phyloP scores from a whole-genome alignment of 306 rosid species.

The Aeschynomene evenia region DNA sequence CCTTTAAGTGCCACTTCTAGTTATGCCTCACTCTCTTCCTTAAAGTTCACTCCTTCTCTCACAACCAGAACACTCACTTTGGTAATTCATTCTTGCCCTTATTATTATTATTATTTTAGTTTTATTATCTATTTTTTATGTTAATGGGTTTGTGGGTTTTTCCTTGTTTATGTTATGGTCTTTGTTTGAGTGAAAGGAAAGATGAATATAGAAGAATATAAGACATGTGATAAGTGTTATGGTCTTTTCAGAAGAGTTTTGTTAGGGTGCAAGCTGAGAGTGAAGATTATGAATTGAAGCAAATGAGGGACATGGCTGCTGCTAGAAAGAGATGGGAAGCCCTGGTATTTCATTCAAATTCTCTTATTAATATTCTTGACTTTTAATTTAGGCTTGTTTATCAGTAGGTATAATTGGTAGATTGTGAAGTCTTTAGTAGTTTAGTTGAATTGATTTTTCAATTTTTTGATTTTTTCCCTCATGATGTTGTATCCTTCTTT shows the following conservation, averaged over 20 bases:
- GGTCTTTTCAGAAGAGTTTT: constrained; percentile 37
- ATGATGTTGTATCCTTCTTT: not conserved
- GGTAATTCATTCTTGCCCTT: constrained; percentile 38
- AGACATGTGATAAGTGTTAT: not conserved
- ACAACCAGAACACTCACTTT: constrained; percentile 25
- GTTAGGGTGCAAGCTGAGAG: constrained; percentile 54
- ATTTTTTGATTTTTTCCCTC: not conserved
- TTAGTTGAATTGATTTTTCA: constrained; percentile 17
- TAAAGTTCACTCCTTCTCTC: constrained; percentile 33
- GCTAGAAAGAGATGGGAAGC: constrained; percentile 96
- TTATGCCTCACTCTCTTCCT: constrained; percentile 41
- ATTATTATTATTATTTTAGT: not conserved
- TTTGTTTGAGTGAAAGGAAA: not conserved
- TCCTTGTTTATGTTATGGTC: not conserved
- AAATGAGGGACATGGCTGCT: constrained; percentile 88
- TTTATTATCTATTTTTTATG: not conserved
- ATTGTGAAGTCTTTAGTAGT: not conserved
- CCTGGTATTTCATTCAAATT: constrained; percentile 54
- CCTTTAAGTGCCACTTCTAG: constrained; percentile 12
- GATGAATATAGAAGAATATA: not conserved
- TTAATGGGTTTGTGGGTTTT: not conserved
- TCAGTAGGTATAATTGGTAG: not conserved
- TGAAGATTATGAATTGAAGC: constrained; percentile 85
- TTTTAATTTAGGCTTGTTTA: constrained; percentile 13
- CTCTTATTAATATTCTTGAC: not conserved